Evolutionary conservation across 106 monocot species (phyloP).

Genomic region (Dioscorea zingiberensis): DNA sequence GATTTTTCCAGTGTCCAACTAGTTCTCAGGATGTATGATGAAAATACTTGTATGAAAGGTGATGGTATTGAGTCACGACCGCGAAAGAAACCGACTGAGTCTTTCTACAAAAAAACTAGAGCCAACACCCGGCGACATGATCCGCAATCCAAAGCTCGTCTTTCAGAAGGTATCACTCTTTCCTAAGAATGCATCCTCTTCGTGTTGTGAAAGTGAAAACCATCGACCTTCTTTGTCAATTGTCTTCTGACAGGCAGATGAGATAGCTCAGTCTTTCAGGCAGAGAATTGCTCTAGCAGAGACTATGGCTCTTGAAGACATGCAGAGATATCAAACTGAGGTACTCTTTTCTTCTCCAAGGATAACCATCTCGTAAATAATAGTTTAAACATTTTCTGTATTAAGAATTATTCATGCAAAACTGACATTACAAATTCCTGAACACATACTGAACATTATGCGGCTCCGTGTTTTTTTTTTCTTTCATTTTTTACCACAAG

Average conservation of each 20-base stretch:
- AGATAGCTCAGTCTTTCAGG: conserved; percentile 93
- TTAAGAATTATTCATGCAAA: too few species aligned
- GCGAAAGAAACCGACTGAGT: conserved; percentile 78
- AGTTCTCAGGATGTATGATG: conserved; percentile 10
- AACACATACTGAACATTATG: too few species aligned
- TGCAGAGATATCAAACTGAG: conserved; percentile 98
- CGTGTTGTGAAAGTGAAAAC: background rate
- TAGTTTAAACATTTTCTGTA: too few species aligned
- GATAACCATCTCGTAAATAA: too few species aligned
- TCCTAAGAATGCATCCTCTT: background rate
- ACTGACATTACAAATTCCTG: too few species aligned
- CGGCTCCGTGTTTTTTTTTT: too few species aligned
- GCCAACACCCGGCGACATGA: conserved; percentile 98
- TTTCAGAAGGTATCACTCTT: conserved; percentile 83
- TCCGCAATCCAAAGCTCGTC: conserved; percentile 89
- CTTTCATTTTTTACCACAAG: too few species aligned
- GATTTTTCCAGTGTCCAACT: background rate
- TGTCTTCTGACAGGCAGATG: conserved; percentile 73
- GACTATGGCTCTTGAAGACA: conserved; percentile 96
- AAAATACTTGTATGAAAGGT: conserved; percentile 21
- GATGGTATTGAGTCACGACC: conserved; percentile 94
- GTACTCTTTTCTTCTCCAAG: too few species aligned
- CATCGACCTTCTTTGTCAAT: too few species aligned
- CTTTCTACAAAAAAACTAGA: conserved; percentile 97
- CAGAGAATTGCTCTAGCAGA: conserved; percentile 98